Percentiles rank a stretch among this genome's conserved stretches.
Evolutionary conservation across 208 protist genomes (phyloP).

Genomic region (Leishmania martiniquensis): DNA sequence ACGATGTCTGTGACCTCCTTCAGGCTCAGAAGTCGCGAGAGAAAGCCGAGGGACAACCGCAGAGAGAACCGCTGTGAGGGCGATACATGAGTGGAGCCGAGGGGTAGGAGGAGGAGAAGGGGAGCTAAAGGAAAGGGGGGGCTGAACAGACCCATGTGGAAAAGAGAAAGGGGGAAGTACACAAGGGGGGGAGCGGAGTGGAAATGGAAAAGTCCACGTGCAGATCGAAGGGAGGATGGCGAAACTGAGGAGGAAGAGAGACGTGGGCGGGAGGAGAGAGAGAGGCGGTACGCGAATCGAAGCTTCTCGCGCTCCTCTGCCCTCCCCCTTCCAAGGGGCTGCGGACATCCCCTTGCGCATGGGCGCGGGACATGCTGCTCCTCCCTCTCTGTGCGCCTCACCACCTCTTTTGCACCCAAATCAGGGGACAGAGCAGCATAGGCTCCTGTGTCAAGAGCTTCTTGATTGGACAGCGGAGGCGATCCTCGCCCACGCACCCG

Average conservation of each 20-base stretch:
- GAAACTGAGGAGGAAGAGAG: not conserved
- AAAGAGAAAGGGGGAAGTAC: no score
- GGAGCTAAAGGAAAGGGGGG: no score
- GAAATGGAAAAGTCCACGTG: not conserved
- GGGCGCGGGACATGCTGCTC: not conserved
- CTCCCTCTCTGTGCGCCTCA: not conserved
- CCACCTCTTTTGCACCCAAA: not conserved
- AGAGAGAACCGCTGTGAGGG: not conserved
- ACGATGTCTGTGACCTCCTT: not conserved
- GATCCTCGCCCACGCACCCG: not conserved
- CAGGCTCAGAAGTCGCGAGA: not conserved
- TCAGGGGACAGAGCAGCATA: not conserved
- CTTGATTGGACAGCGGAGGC: not conserved
- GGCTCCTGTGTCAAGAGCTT: not conserved
- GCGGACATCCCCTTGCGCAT: not conserved
- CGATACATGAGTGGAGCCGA: not conserved
- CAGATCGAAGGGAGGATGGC: not conserved
- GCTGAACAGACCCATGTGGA: no score
- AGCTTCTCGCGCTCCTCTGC: not conserved
- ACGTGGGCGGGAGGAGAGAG: not conserved
- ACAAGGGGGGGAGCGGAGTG: not conserved
- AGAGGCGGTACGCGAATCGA: not conserved
- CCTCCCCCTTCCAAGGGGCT: not conserved
- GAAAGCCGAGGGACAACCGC: not conserved
- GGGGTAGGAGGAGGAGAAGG: not conserved